Conservation (phyloP, 306 rosid genomes). For the Astragalus glycyphyllos region DNA sequence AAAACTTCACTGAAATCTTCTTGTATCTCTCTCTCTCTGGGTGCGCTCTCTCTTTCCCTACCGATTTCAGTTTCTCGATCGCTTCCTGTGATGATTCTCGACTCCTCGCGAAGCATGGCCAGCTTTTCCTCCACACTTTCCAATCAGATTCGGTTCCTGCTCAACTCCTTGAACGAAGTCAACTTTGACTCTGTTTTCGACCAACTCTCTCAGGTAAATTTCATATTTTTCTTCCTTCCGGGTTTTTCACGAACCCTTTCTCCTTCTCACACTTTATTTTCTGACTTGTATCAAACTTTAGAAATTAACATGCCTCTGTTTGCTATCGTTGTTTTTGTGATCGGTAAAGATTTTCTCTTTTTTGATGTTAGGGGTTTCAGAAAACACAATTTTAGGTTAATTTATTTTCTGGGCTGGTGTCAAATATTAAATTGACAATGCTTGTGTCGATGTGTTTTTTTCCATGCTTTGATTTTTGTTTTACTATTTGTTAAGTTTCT, state of each 20-base stretch:
- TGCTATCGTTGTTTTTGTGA: not conserved
- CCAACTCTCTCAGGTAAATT: constrained; percentile 74
- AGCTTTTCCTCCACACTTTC: constrained; percentile 64
- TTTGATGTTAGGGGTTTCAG: not conserved
- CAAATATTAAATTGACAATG: not conserved
- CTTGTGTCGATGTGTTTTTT: not conserved
- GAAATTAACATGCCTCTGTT: not conserved
- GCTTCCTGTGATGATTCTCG: not conserved
- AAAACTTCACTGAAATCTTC: not conserved
- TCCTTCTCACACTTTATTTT: not conserved
- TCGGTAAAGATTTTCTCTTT: constrained; percentile 30
- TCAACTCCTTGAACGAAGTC: constrained; percentile 69
- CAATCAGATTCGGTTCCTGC: constrained; percentile 88
- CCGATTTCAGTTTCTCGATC: not conserved
- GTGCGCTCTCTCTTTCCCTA: not conserved
- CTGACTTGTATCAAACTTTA: not conserved
- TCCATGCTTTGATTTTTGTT: constrained; percentile 19
- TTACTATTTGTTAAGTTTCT: not conserved
- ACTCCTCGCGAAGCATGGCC: constrained; percentile 50
- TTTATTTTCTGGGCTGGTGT: constrained; percentile 5
- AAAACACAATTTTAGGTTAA: not conserved
- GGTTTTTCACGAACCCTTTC: not conserved
- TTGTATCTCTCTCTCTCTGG: not conserved
- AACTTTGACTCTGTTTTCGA: constrained; percentile 76
- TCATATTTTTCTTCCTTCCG: not conserved